Evolutionary conservation across 345 rosid species (phyloP).

Genomic region (Salix udensis): DNA sequence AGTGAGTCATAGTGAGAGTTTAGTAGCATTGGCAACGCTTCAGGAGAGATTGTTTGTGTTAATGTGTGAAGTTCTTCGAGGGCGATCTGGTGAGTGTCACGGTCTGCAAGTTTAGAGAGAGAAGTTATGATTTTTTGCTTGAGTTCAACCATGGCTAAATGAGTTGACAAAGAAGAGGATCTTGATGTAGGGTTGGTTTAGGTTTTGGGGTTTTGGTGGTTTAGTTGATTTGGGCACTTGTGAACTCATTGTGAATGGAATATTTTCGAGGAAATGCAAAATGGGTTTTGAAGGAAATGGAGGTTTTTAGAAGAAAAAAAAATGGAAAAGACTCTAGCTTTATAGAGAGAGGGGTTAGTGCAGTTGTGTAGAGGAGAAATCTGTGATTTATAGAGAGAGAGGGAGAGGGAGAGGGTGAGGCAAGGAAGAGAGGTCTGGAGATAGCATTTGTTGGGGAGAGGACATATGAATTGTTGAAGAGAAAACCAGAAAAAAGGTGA

Average conservation of each 20-base stretch:
- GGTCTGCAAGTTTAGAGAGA: constrained; percentile 84
- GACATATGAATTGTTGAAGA: constrained; percentile 1
- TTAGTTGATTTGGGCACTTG: constrained; percentile 44
- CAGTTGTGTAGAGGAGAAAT: background rate
- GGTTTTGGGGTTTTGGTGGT: constrained; percentile 35
- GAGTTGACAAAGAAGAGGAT: constrained; percentile 68
- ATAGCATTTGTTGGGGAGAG: constrained; percentile 4
- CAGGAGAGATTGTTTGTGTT: constrained; percentile 61
- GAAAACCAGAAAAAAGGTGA: background rate
- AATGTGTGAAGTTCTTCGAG: constrained; percentile 81
- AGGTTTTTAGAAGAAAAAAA: background rate
- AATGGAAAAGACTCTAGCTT: background rate
- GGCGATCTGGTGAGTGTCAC: constrained; percentile 94
- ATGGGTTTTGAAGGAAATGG: background rate
- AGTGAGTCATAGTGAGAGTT: constrained; percentile 80
- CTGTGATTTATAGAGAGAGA: background rate
- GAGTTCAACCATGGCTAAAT: constrained; percentile 89
- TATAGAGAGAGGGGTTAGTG: background rate
- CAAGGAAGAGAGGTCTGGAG: background rate
- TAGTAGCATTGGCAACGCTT: constrained; percentile 78
- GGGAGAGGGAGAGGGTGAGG: background rate
- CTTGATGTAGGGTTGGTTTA: constrained; percentile 32
- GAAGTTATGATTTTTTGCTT: constrained; percentile 88
- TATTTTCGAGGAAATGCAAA: background rate
- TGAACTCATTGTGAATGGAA: constrained; percentile 40